These are phyloP conservation scores for Aspergillus texensis DNA, from an alignment of 2,329 filamentous ascomycete genomes.

Conservation along the genomic window DNA sequence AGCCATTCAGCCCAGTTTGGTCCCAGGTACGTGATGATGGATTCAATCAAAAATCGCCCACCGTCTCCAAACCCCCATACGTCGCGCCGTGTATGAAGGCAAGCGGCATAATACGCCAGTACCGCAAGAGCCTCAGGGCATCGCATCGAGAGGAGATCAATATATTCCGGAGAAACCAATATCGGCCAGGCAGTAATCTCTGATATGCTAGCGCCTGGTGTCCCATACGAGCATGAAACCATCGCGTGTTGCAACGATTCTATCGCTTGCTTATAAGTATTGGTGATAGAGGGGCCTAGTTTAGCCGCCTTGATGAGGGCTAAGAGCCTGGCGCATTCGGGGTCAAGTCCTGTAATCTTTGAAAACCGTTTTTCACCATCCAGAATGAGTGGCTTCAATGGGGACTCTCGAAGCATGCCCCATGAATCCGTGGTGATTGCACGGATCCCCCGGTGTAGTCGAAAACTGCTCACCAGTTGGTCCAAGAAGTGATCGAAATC, in stretches of 20 bases:
- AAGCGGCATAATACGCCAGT: slow-evolving; percentile 41
- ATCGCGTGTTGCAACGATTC: slow-evolving; percentile 12
- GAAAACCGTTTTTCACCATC: slow-evolving; percentile 6
- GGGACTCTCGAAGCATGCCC: slow-evolving; percentile 17
- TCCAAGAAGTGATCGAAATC: slow-evolving; percentile 41
- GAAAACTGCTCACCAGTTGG: slow-evolving; percentile 28
- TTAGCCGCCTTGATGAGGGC: slow-evolving; percentile 12
- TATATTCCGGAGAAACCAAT: slow-evolving; percentile 32
- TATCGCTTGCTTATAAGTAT: slow-evolving; percentile 14
- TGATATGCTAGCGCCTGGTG: background rate
- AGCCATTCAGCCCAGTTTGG: slow-evolving; percentile 31
- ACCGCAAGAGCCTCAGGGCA: slow-evolving; percentile 42
- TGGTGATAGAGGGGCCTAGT: slow-evolving; percentile 2
- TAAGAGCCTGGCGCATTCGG: slow-evolving; percentile 11
- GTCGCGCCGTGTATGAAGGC: slow-evolving; percentile 36
- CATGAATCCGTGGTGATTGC: slow-evolving; percentile 18
- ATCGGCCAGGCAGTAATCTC: slow-evolving; percentile 29
- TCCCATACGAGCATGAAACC: slow-evolving; percentile 3
- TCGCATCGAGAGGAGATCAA: slow-evolving; percentile 32
- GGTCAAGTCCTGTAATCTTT: background rate
- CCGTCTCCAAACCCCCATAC: slow-evolving; percentile 40
- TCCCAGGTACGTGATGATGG: slow-evolving; percentile 28
- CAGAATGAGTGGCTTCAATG: slow-evolving; percentile 14
- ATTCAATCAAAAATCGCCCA: slow-evolving; percentile 29
- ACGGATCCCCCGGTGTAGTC: slow-evolving; percentile 30